These are phyloP conservation scores for Corynascus novoguineensis DNA, from an alignment of 495 filamentous ascomycete genomes.

Conservation along the genomic window DNA sequence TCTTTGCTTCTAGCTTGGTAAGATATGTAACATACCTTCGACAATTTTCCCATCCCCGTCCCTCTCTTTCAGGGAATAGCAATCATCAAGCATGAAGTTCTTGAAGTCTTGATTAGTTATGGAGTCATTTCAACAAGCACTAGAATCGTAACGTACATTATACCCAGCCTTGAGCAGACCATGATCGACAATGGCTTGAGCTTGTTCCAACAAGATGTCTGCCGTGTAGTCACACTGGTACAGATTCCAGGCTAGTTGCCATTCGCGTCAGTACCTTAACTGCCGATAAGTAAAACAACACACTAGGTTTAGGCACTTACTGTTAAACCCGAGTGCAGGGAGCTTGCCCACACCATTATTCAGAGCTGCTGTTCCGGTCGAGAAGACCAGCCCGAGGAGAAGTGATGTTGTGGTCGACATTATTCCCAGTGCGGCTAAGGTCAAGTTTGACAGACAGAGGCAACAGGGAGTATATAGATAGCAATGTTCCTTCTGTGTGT, in stretches of 20 bases:
- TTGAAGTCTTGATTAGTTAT: background rate
- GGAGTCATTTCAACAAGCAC: too few species aligned
- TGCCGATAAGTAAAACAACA: too few species aligned
- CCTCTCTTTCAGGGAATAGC: constrained; percentile 7
- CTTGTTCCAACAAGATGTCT: background rate
- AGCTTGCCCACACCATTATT: constrained; percentile 12
- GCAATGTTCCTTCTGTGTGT: too few species aligned
- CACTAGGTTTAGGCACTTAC: too few species aligned
- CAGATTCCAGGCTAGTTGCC: background rate
- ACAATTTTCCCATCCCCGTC: background rate
- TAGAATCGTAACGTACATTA: background rate
- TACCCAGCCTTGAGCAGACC: constrained; percentile 9
- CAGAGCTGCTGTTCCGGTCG: background rate
- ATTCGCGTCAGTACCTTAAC: background rate
- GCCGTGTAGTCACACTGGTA: constrained; percentile 13
- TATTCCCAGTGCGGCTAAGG: too few species aligned
- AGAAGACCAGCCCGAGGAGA: background rate
- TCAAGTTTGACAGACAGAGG: too few species aligned
- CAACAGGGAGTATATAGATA: too few species aligned
- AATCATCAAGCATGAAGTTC: constrained; percentile 13
- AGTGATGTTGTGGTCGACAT: background rate
- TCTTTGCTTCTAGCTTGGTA: too few species aligned
- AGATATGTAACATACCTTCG: background rate
- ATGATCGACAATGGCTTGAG: constrained; percentile 5
- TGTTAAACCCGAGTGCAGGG: constrained; percentile 9